These are phyloP conservation scores for Metschnikowia arizonensis DNA, from an alignment of 805 yeast genomes.

Conservation along the genomic window DNA sequence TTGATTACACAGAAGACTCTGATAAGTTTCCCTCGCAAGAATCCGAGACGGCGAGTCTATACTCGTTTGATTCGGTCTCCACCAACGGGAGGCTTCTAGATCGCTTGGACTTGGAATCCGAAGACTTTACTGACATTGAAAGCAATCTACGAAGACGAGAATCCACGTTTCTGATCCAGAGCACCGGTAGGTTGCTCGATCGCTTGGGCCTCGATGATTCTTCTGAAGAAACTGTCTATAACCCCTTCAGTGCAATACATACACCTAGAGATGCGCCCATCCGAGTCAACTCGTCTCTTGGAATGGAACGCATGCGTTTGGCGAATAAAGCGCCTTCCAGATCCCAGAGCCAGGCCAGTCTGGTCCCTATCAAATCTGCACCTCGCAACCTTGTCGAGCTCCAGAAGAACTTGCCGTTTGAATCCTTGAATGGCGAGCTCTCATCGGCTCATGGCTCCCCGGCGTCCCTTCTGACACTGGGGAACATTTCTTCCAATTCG, in stretches of 20 bases:
- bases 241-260: constrained; percentile 2
- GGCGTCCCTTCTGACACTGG: constrained; percentile 9
- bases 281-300: constrained; percentile 15
- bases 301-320: constrained; percentile 18
- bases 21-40: background rate
- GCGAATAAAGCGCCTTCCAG: constrained; percentile 7
- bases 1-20: background rate
- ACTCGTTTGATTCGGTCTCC: constrained; percentile 42
- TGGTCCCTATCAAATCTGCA: constrained; percentile 12
- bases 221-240: constrained; percentile 13
- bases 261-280: constrained; percentile 13
- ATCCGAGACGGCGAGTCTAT: constrained; percentile 28
- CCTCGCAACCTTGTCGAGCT: constrained; percentile 17
- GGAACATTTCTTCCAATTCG: background rate
- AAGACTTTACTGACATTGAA: constrained; percentile 14
- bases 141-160: constrained; percentile 16
- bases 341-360: constrained; percentile 6
- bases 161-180: constrained; percentile 15
- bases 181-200: constrained; percentile 14
- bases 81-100: constrained; percentile 42
- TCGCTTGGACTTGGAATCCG: constrained; percentile 18
- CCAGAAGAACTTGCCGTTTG: constrained; percentile 12
- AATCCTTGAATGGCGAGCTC: constrained; percentile 15
- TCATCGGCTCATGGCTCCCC: constrained; percentile 11
- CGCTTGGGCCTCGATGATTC: constrained; percentile 30